phyloP scores from a whole-genome alignment of 108 stramenopile species.

The Stephanodiscus triporus region DNA sequence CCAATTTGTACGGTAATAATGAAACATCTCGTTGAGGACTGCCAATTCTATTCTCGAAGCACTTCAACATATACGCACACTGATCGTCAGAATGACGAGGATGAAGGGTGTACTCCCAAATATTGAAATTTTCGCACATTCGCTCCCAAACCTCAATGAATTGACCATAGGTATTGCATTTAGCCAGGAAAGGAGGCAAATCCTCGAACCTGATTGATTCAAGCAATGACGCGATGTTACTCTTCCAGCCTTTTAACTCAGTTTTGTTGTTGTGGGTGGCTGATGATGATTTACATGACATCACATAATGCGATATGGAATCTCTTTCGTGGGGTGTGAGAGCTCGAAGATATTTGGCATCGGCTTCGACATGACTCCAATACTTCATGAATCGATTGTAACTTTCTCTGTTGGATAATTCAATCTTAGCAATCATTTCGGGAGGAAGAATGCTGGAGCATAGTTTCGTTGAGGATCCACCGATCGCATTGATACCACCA shows the following conservation, averaged over 20 bases:
- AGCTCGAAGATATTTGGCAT: conserved; percentile 30
- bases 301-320: conserved; percentile 47
- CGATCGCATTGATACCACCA: conserved; percentile 38
- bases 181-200: conserved; percentile 39
- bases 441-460: conserved; percentile 44
- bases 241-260: conserved; percentile 53
- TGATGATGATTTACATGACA: conserved; percentile 36
- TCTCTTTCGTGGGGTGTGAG: conserved; percentile 43
- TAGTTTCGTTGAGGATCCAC: conserved; percentile 62
- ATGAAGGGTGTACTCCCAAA: conserved; percentile 51
- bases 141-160: conserved; percentile 35
- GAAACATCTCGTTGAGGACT: conserved; percentile 31
- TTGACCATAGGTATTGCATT: conserved; percentile 14
- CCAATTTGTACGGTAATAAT: conserved; percentile 63
- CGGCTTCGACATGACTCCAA: conserved; percentile 30
- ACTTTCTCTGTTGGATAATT: conserved; percentile 6
- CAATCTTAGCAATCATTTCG: conserved; percentile 39
- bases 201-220: conserved; percentile 39
- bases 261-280: conserved; percentile 31
- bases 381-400: conserved; percentile 25
- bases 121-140: conserved; percentile 17
- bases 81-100: conserved; percentile 49
- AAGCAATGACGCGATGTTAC: conserved; percentile 45
- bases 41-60: conserved; percentile 52
- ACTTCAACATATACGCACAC: conserved; percentile 59